Evolutionary conservation across 257 asterid species (phyloP).

Genomic region (Penstemon eatonii): DNA sequence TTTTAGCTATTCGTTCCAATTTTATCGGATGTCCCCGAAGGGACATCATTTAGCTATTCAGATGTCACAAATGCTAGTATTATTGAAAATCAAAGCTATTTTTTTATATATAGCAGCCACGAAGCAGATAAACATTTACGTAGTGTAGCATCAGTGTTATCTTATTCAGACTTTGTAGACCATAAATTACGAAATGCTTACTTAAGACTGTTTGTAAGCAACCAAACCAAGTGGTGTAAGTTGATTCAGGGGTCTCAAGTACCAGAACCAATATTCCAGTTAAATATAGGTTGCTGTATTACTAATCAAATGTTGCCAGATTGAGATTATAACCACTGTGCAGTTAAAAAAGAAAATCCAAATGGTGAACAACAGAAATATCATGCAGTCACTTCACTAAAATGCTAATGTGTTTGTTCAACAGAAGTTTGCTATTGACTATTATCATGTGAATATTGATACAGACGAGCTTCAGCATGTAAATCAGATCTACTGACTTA

Average conservation of each 20-base stretch:
- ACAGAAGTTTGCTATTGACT: background rate
- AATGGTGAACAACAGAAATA: background rate
- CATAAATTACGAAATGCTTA: background rate
- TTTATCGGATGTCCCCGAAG: no score
- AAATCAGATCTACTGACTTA: background rate
- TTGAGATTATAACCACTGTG: conserved; percentile 11
- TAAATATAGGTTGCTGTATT: background rate
- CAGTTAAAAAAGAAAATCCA: background rate
- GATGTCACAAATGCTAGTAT: background rate
- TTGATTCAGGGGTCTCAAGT: background rate
- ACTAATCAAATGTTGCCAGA: background rate
- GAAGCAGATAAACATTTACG: conserved; percentile 11
- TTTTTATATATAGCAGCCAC: background rate
- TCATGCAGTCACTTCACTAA: background rate
- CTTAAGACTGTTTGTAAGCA: background rate
- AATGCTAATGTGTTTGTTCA: background rate
- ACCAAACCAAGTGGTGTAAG: background rate
- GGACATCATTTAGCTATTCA: background rate
- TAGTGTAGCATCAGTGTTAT: background rate
- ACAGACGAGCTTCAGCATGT: conserved; percentile 11
- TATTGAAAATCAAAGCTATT: background rate
- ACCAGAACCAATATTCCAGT: conserved; percentile 8
- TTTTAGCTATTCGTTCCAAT: no score
- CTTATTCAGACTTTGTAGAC: no score
- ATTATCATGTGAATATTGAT: conserved; percentile 15